Percentiles rank a stretch among this genome's conserved stretches.
These are phyloP conservation scores for Eucalyptus caleyi DNA, from an alignment of 345 rosid species.

Conservation along the genomic window DNA sequence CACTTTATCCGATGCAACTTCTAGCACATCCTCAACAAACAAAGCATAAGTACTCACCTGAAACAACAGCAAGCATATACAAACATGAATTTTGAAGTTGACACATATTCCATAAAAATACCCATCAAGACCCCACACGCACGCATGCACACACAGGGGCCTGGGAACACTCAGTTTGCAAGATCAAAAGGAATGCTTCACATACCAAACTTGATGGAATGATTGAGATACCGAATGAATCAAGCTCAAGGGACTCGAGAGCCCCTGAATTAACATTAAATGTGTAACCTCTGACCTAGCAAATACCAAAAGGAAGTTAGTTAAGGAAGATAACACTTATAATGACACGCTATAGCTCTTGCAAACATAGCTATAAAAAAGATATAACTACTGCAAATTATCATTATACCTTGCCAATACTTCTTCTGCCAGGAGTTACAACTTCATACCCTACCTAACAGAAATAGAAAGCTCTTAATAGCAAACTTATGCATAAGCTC, in stretches of 20 bases:
- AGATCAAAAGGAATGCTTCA: background rate
- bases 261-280: slow-evolving; percentile 72
- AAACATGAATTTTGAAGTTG: background rate
- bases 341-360: background rate
- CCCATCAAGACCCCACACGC: background rate
- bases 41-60: slow-evolving; percentile 84
- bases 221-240: slow-evolving; percentile 77
- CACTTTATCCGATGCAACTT: slow-evolving; percentile 54
- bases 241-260: slow-evolving; percentile 74
- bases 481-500: background rate
- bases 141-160: background rate
- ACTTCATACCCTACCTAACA: slow-evolving; percentile 87
- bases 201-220: slow-evolving; percentile 90
- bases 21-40: slow-evolving; percentile 61
- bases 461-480: background rate
- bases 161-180: background rate
- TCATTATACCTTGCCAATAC: slow-evolving; percentile 60
- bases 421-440: slow-evolving; percentile 38
- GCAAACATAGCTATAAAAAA: background rate
- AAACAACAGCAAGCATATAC: background rate
- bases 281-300: slow-evolving; percentile 75
- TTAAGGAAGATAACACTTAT: background rate
- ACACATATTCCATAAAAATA: background rate
- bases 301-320: background rate
- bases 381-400: background rate